Base-by-base conservation (phyloP, 2,329 filamentous ascomycete species). In the Colletotrichum tabaci region DNA sequence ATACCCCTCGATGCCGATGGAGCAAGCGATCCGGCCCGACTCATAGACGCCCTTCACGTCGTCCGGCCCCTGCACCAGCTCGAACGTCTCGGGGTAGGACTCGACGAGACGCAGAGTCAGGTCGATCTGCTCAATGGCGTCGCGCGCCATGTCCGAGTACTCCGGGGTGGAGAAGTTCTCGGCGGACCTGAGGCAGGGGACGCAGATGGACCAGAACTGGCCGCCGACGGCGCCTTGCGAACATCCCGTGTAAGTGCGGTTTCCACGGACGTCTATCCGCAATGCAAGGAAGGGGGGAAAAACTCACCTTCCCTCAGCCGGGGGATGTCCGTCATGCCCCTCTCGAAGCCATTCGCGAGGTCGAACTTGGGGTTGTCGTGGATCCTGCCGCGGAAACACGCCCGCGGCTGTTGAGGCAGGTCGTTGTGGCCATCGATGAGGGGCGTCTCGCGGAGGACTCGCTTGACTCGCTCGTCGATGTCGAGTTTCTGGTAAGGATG, bases 401-500 rank as follows among this genome's bases (percentile, higher is more conserved):
- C 75, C 18, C 75, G 65, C 3, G 75, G 74, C 26, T 76, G 76
- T 21, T 79, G 77, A 0, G 80, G 79, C 0, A 81, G 75, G 49
- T 82, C 80, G 66, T 81, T 81, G 60, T 82, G 80, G 3, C 80
- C 80, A 65, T 82, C 80, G 26, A 80, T 78, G n/a, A 81, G 76
- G 0, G 78, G 79, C 0, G 78, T 79, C 13, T 61, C 61, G 3
- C 66, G 58, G 5, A 79, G 71, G 1, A 80, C 77, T 9, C 77
- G 61, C 66, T 79, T 79, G 12, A 78, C 77, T 5, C 79, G 73
- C 50, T 80, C 77, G 65, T 78, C 78, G 5, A 79, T 67, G 42
- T 71, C 16, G 4, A 71, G 57, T 3, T 57, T 61, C 30, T 71
- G 68, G 18, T 71, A 71, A 3, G 64, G 68, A 16, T 71, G 64